phyloP scores from a whole-genome alignment of 2,329 filamentous ascomycete species.

The Alternaria sp. region DNA sequence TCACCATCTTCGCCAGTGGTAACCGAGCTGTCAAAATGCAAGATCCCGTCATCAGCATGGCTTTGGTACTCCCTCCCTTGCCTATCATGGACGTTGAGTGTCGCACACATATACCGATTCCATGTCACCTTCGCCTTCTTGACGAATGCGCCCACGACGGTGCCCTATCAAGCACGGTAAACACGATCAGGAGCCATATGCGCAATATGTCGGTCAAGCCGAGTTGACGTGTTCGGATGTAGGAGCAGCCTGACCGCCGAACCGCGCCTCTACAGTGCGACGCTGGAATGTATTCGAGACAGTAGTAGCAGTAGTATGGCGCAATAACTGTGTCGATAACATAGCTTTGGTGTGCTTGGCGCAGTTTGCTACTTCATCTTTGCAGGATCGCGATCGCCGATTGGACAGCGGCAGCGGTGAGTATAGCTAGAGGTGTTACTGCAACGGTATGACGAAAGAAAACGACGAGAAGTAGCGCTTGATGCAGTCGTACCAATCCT shows the following conservation, averaged over 20 bases:
- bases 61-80: conserved; percentile 7
- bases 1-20: neutral
- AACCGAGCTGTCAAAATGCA: conserved; percentile 28
- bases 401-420: conserved; percentile 20
- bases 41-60: conserved; percentile 22
- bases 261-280: conserved; percentile 7
- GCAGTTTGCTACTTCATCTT: conserved; percentile 11
- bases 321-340: conserved; percentile 3
- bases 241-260: conserved; percentile 8
- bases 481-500: conserved; percentile 5
- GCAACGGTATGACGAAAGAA: conserved; percentile 22
- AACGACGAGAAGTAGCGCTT: neutral
- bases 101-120: conserved; percentile 7
- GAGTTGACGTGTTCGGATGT: conserved; percentile 13
- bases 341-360: neutral
- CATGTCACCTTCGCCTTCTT: conserved; percentile 7
- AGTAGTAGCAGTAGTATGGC: conserved; percentile 9
- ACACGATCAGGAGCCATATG: neutral
- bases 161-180: conserved; percentile 6
- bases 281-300: conserved; percentile 1
- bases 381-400: neutral
- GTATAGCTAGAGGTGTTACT: conserved; percentile 12
- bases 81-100: conserved; percentile 3
- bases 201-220: conserved; percentile 10
- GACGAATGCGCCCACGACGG: neutral